These are phyloP conservation scores for Stagonosporopsis tanaceti DNA, from an alignment of 2,329 filamentous ascomycete species.

Conservation along the genomic window DNA sequence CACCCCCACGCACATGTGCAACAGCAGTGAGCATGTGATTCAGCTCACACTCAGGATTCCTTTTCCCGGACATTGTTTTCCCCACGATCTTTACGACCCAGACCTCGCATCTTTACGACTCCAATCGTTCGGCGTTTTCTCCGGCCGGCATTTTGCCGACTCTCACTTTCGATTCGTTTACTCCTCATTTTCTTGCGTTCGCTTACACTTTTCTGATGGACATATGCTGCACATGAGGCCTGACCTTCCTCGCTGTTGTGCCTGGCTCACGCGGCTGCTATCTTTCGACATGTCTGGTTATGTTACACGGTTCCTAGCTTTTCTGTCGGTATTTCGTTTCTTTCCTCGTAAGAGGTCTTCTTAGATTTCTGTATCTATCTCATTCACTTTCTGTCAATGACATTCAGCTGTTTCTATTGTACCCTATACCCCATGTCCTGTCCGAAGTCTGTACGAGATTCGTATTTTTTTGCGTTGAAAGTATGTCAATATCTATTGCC, in stretches of 20 bases:
- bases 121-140: conserved; percentile 10
- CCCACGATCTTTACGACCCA: conserved; percentile 18
- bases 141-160: conserved; percentile 20
- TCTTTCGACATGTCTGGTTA: not conserved
- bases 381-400: conserved; percentile 29
- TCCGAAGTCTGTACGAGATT: not conserved
- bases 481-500: not conserved
- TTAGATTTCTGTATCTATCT: conserved; percentile 29
- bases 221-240: not conserved
- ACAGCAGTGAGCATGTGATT: conserved; percentile 7
- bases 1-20: conserved; percentile 19
- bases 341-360: not conserved
- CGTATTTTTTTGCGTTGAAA: not conserved
- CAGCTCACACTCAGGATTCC: not conserved
- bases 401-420: conserved; percentile 6
- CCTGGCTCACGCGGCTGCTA: not conserved
- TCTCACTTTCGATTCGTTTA: conserved; percentile 22
- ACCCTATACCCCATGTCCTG: conserved; percentile 5
- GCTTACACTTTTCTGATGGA: not conserved
- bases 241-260: not conserved
- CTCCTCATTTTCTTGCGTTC: not conserved
- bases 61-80: not conserved
- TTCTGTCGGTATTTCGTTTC: not conserved
- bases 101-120: conserved; percentile 9
- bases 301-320: not conserved